Conservation (phyloP, 768 basidiomycete species). For the Podaxis pistillaris region DNA sequence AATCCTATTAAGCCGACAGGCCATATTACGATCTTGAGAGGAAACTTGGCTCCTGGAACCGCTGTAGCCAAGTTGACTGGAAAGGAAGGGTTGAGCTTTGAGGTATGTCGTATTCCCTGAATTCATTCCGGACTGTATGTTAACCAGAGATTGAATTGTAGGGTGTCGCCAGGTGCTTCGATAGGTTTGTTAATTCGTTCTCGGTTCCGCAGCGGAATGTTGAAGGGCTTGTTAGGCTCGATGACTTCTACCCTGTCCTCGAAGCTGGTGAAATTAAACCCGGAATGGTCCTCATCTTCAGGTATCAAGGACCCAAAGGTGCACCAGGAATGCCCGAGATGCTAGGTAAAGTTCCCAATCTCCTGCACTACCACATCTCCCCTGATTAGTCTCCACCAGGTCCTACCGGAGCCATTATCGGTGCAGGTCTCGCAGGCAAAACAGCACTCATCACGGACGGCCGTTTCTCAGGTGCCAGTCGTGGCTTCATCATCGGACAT, state of each 20-base stretch:
- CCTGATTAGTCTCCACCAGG: constrained; percentile 33
- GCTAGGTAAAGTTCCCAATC: constrained; percentile 30
- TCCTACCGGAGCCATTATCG: constrained; percentile 82
- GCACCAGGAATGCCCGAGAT: constrained; percentile 92
- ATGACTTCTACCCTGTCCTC: constrained; percentile 72
- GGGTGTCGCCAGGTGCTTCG: constrained; percentile 79
- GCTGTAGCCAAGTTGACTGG: constrained; percentile 94
- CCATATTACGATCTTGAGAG: constrained; percentile 82
- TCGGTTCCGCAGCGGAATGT: background rate
- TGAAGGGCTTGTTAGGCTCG: constrained; percentile 42
- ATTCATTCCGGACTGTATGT: background rate
- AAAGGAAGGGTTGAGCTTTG: constrained; percentile 84
- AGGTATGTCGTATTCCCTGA: constrained; percentile 40
- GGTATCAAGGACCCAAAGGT: constrained; percentile 89
- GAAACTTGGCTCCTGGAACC: constrained; percentile 84
- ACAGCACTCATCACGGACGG: constrained; percentile 88
- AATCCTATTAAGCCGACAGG: constrained; percentile 87
- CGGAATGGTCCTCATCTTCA: constrained; percentile 76
- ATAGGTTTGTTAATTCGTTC: constrained; percentile 41
- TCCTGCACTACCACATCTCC: background rate
- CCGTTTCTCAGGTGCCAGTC: constrained; percentile 81
- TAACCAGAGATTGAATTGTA: constrained; percentile 23
- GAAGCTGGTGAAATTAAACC: constrained; percentile 72
- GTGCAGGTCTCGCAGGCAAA: constrained; percentile 75
- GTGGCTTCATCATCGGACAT: constrained; percentile 55